Evolutionary conservation across 768 basidiomycete genomes (phyloP), one percentile per base, ranked within the genome.

Genomic region (Strobilomyces echinocephalus): DNA sequence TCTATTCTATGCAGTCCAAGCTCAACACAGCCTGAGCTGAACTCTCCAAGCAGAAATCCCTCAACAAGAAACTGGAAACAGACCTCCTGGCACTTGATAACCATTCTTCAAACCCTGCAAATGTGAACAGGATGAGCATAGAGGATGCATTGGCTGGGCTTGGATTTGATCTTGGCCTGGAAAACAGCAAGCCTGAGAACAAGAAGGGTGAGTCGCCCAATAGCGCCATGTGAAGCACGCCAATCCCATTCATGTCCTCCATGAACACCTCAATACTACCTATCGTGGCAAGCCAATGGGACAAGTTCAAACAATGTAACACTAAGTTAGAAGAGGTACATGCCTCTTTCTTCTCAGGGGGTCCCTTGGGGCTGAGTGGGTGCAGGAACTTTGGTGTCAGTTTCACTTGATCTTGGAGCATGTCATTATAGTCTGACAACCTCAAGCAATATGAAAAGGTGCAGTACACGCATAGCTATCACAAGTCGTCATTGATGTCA

Each of bases 381-480:
- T 34, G 11, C 63, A 95, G 88, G 94, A 99, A 73, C 81, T 98
- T 5, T 87, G 94, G 45, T 94, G 90, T 61, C 97, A 98, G 71
- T 95, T 89, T 75, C 91, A 94, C 56, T 81, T 86, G 53, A 95
- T 98, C 54, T 92, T 93, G 0, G 95, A 97, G 63, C 76, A 93
- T 95, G 69, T 83, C 82, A 50, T 78, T 99, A 36, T 95, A 98
- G 71, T 79, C 85, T 1, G 97, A 98, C 71, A 99, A 98, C 67
- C 81, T 99, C 42, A 98, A 99, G 69, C 75, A 98, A 55, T 98
- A 98, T 71, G 97, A 98, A 72, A 99, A 98, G 75, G 95, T 98
- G 48, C 85, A 95, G 56, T 98, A 98, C 68, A 97, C 97, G 86
- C 95, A 98, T 69, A 91, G 88, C 56, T 99, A 98, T 64, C 81